Evolutionary conservation across 805 yeast species (phyloP), one percentile per base, ranked within the genome.

Genomic region (Saturnispora sanitii): DNA sequence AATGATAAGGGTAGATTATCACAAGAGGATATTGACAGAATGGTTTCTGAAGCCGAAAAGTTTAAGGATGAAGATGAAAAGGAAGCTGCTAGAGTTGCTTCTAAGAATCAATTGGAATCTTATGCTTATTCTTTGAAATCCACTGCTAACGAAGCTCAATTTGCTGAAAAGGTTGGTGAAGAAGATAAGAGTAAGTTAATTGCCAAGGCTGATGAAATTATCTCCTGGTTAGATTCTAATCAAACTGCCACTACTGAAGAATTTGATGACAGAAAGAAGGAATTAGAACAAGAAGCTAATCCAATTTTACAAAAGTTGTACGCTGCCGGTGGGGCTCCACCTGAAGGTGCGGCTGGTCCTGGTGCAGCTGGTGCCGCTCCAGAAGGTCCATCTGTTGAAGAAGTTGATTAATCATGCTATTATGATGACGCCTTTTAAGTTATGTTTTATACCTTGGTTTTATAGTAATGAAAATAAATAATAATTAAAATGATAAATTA

Each of bases 1-100:
- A 90, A 88, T 73, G 96, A 88, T 68, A 90, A 88, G 75, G 97
- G 97, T 69, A 87, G 96, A 77, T 76, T 88, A 61, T 85, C 96
- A 50, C 84, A 87, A 78, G 96, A 88, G 66, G 96, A 88, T 62
- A 88, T 88, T 57, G 96, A 90, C 73, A 82, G 88, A 70, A 88
- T 88, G 97, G 96, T 90, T 49, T 70, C 84, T 50, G 96, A 90
- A 68, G 97, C 96, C 58, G 96, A 90, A 74, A 88, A 87, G 74
- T 88, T 70, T 79, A 87, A 84, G 75, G 95, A 84, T 54, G 95
- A 88, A 68, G 96, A 88, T 68, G 96, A 87, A 68, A 75, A 78
- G 48, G 92, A 88, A 82, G 90, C 97, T 71, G 87, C 87, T 85
- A 82, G 84, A 69, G 96, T 88, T 75, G 96, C 87, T 78, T 94